Base-by-base conservation (phyloP, 768 basidiomycete genomes). In the Lentinula boryana region DNA sequence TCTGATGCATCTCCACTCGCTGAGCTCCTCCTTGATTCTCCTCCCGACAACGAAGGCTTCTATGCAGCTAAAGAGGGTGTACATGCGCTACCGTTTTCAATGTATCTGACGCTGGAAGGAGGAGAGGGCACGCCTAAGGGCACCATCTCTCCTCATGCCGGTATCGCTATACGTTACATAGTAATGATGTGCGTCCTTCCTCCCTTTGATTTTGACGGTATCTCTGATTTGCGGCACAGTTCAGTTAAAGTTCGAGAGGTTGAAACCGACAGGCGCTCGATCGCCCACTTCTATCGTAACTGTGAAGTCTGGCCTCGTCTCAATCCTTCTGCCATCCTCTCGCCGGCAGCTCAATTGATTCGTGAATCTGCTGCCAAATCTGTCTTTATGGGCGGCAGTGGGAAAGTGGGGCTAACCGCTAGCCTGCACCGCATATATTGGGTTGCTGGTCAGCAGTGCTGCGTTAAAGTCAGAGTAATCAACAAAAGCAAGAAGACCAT, bases 231-330 rank as follows among this genome's bases (percentile, higher is more conserved):
- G 5, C 58, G 16, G 31, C 9, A 5, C 62, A 90, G 90, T 5
- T 90, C 89, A 9, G 73, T 92, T 65, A 89, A 88, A 71, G 80
- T 95, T 60, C 89, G 88, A 70, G 85, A 91, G 57, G 67, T 82
- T 2, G 72, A 78, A 15, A 83, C 83, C 4, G 75, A 77, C 31
- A 80, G 80, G 65, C 79, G 83, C 13, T 91, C 90, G 3, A 87
- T 95, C 36, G 88, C 93, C 3, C 94, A 97, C 72, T 94, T 95
- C 71, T 96, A 95, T 70, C 85, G 94, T 8, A 76, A 85, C 50
- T 87, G 92, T 70, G 84, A 86, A 57, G 76, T 95, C 32, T 93
- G 87, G 84, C 93, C 93, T 1, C 83, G 83, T 50, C 72, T 94
- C 18, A 80, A 91, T 60, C 83, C 88, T 3, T 73, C 79, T 18